Conservation (phyloP, 257 asterid species). For the Capsicum rhomboideum region DNA sequence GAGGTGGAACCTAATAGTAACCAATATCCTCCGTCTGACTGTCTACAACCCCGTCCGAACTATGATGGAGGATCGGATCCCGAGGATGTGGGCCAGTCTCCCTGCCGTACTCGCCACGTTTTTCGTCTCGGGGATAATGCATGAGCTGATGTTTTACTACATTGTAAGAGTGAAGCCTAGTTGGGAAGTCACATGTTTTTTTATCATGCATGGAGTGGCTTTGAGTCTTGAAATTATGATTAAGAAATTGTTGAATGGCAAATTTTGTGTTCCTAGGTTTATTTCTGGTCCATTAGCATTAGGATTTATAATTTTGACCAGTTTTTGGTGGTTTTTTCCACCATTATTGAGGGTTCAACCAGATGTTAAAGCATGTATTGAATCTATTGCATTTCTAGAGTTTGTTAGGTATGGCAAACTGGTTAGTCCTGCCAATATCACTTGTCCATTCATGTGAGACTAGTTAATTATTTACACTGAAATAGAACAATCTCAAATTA, state of each 20-base stretch:
- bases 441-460: constrained; percentile 32
- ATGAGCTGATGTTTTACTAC: constrained; percentile 43
- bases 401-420: constrained; percentile 24
- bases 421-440: constrained; percentile 27
- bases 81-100: not conserved
- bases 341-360: constrained; percentile 30
- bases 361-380: constrained; percentile 42
- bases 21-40: constrained; percentile 25
- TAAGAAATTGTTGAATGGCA: constrained; percentile 15
- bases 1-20: constrained; percentile 50
- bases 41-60: constrained; percentile 24
- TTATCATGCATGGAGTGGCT: constrained; percentile 33
- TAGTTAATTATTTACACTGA: not conserved
- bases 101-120: constrained; percentile 28
- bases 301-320: constrained; percentile 22
- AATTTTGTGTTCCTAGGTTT: constrained; percentile 8
- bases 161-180: constrained; percentile 34
- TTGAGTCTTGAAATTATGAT: constrained; percentile 19
- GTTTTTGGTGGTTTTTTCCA: constrained; percentile 49
- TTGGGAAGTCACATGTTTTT: constrained; percentile 30
- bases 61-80: not conserved
- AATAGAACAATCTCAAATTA: too few relatives aligned
- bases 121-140: constrained; percentile 56
- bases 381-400: constrained; percentile 46
- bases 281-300: constrained; percentile 27